These are phyloP conservation scores for Tremella mesenterica DNA, from an alignment of 768 basidiomycete species.

Conservation along the genomic window DNA sequence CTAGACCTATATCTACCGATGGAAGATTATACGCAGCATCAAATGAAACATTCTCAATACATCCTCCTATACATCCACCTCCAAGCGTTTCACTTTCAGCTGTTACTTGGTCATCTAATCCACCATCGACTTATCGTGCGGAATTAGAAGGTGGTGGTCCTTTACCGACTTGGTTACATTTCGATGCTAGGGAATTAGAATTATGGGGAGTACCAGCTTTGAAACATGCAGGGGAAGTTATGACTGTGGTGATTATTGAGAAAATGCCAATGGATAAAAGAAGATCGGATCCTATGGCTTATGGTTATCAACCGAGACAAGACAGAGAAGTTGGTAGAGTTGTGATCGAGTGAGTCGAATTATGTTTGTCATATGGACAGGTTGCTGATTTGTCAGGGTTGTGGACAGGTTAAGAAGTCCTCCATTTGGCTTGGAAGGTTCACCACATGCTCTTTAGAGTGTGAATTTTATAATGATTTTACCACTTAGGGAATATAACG, in stretches of 20 bases:
- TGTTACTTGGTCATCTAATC: constrained; percentile 42
- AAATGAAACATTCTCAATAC: constrained; percentile 44
- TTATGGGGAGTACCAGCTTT: constrained; percentile 43
- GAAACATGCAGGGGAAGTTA: constrained; percentile 24
- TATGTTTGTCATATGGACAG: not conserved
- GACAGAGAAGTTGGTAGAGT: constrained; percentile 41
- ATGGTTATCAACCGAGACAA: constrained; percentile 32
- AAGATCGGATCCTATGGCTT: constrained; percentile 34
- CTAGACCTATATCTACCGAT: constrained; percentile 10
- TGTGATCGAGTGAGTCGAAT: constrained; percentile 39
- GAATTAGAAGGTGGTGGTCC: constrained; percentile 29
- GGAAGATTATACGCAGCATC: constrained; percentile 34
- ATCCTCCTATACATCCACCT: constrained; percentile 41
- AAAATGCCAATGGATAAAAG: constrained; percentile 34
- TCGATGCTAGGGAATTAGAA: constrained; percentile 41
- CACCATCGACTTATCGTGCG: constrained; percentile 42
- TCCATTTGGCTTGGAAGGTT: constrained; percentile 33
- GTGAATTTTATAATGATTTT: too few relatives aligned
- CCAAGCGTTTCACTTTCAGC: constrained; percentile 39
- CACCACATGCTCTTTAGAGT: constrained; percentile 33
- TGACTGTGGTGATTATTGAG: constrained; percentile 37
- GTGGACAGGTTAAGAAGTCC: constrained; percentile 34
- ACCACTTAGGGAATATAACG: too few relatives aligned
- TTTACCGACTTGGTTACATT: constrained; percentile 42
- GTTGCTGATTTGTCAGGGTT: constrained; percentile 22